Conservation (phyloP, 441 rosid genomes). For the Breynia disticha region DNA sequence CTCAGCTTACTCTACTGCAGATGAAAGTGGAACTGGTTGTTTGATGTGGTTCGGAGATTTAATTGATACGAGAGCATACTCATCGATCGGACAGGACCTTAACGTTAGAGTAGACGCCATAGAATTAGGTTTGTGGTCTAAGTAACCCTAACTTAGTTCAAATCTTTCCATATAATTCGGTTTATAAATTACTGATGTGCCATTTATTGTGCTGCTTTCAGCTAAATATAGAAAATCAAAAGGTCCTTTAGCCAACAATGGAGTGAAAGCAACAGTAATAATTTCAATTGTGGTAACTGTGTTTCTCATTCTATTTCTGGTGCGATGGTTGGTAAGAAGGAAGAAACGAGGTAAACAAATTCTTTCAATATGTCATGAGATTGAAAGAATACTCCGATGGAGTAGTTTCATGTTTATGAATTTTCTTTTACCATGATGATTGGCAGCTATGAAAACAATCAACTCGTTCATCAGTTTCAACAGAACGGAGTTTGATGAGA, state of each 20-base stretch:
- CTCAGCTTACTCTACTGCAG: background rate
- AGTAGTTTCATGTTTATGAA: no score
- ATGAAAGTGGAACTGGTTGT: conserved; percentile 1
- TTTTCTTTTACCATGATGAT: no score
- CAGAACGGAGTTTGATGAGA: background rate
- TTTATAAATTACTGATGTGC: background rate
- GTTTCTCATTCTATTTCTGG: background rate
- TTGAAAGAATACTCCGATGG: background rate
- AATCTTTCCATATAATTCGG: no score
- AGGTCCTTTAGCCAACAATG: background rate
- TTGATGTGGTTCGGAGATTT: conserved; percentile 5
- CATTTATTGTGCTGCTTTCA: background rate
- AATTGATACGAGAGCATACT: background rate
- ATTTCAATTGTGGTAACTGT: background rate
- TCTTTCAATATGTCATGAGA: background rate
- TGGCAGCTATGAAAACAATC: background rate
- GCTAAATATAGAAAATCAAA: background rate
- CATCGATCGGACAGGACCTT: background rate
- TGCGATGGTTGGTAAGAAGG: background rate
- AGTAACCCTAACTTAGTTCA: no score
- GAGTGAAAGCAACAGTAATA: background rate
- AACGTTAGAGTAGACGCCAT: conserved; percentile 4
- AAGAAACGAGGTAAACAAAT: conserved; percentile 2
- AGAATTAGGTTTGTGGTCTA: background rate
- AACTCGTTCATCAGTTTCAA: no score